Evolutionary conservation across 768 basidiomycete species (phyloP), one percentile per base, ranked within the genome.

Genomic region (Auriscalpium orientale): DNA sequence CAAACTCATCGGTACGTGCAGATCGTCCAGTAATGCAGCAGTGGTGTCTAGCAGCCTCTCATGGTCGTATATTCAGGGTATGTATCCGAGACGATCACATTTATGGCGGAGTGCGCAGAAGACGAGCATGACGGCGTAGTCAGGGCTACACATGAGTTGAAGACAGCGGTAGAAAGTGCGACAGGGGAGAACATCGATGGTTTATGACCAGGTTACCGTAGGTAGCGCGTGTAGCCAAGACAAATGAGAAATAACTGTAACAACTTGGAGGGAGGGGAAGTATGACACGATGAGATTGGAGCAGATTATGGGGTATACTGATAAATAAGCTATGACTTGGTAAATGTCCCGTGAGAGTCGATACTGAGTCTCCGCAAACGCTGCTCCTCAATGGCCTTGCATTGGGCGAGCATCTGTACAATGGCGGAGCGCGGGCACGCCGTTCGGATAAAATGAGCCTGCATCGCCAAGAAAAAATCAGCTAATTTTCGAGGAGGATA

Each of bases 81-180:
- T 63, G 84, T 80, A 15, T 74, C 83, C 10, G 94, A 95, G 67
- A 88, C 91, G 33, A 76, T 88, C 16, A 85, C 89, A 28, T 93
- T 95, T 72, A 85, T 95, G 53, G 83, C 84, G 4, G 94, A 95
- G 68, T 89, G 85, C 65, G 81, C 83, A 4, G 91, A 93, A 70
- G 92, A 95, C 65, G 93, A 94, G 61, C 85, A 92, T 66, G 89
- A 91, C 60, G 77, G 77, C 56, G 90, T 95, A 15, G 87, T 91
- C 4, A 77, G 74, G 56, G 83, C 83, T 62, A 81, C 85, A 16
- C 80, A 83, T 59, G 76, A 69, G 61, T 72, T 91, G 69, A 91
- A 87, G 68, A 72, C 78, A 69, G 81, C 82, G 4, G 82, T 90
- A 48, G 88, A 91, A 71, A 78, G 72, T 59, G 77, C 86, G 61